phyloP scores from a whole-genome alignment of 495 filamentous ascomycete genomes.

The Aspergillus diversus region DNA sequence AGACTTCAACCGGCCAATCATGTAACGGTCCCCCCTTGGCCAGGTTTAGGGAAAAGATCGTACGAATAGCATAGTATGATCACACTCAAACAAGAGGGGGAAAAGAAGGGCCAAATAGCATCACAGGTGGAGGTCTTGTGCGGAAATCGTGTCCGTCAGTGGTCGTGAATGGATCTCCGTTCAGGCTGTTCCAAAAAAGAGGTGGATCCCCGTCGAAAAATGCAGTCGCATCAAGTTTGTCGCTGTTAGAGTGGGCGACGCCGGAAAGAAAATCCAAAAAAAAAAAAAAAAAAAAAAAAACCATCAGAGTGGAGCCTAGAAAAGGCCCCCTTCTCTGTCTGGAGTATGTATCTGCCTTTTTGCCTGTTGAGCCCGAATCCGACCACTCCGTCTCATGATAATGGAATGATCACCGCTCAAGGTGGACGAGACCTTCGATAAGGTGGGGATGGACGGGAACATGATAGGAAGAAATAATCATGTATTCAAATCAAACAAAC shows the following conservation, averaged over 20 bases:
- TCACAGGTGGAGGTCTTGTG: slow-evolving; percentile 20
- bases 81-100: not conserved
- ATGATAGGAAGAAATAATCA: slow-evolving; percentile 8
- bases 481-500: slow-evolving; percentile 7
- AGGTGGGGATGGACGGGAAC: not conserved
- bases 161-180: slow-evolving; percentile 22
- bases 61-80: not conserved
- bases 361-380: slow-evolving; percentile 5
- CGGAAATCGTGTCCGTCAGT: slow-evolving; percentile 17
- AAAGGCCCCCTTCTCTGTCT: slow-evolving; percentile 4
- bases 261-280: not conserved
- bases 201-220: slow-evolving; percentile 4
- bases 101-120: slow-evolving; percentile 8
- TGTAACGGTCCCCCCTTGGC: not conserved
- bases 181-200: slow-evolving; percentile 18
- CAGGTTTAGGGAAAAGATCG: not conserved
- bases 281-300: not conserved
- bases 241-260: not conserved
- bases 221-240: not conserved
- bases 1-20: slow-evolving; percentile 7
- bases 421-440: slow-evolving; percentile 1
- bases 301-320: slow-evolving; percentile 7
- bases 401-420: not conserved
- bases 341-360: slow-evolving; percentile 2
- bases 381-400: not conserved